These are phyloP conservation scores for Candida easanensis DNA, from an alignment of 805 yeast species.

Conservation along the genomic window DNA sequence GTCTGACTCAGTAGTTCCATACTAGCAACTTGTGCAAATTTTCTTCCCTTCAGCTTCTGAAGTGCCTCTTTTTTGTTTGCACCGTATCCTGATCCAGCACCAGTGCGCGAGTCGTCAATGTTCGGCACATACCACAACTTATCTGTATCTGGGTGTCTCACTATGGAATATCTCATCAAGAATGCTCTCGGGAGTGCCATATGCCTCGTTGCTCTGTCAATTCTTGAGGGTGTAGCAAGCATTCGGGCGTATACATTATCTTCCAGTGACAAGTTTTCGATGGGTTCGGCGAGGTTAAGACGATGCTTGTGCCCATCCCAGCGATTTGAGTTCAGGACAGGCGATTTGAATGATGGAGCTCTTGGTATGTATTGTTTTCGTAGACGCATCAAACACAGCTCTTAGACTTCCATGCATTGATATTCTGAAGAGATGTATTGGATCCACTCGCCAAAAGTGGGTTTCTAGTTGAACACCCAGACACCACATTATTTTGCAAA, in stretches of 20 bases:
- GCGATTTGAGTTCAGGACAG: not conserved
- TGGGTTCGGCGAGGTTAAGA: not conserved
- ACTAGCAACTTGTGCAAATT: constrained; percentile 13
- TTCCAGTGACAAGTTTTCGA: not conserved
- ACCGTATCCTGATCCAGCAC: constrained; percentile 16
- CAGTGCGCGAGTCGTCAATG: constrained; percentile 1
- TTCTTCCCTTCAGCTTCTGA: constrained; percentile 3
- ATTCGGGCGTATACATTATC: constrained; percentile 5
- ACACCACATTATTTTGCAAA: not conserved
- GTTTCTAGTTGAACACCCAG: not conserved
- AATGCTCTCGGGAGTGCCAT: constrained; percentile 15
- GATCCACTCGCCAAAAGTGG: not conserved
- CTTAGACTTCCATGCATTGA: too few relatives aligned
- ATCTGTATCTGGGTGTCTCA: constrained; percentile 4
- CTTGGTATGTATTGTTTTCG: not conserved
- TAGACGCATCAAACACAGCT: too few relatives aligned
- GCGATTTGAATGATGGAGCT: not conserved
- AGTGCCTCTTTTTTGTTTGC: constrained; percentile 3
- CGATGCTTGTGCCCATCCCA: not conserved
- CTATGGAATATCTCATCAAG: constrained; percentile 9
- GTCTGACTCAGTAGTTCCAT: constrained; percentile 15
- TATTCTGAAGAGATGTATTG: too few relatives aligned
- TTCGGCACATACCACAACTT: constrained; percentile 17
- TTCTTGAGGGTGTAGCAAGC: constrained; percentile 43
- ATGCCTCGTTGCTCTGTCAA: constrained; percentile 35